Evolutionary conservation across 208 protist genomes (phyloP).

Genomic region (Histomonas meleagridis): DNA sequence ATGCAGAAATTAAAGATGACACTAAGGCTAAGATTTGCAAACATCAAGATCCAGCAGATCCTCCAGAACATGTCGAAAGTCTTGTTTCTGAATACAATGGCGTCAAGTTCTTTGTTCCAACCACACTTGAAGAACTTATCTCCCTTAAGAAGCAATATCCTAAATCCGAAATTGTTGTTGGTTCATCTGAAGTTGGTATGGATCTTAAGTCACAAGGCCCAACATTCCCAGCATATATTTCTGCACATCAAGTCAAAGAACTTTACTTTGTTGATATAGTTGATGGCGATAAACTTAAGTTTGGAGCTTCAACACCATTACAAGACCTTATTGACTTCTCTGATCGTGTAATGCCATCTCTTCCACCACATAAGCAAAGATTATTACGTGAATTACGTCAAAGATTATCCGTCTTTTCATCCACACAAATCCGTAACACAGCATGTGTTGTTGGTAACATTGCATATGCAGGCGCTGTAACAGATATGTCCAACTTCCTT

Average conservation of each 20-base stretch:
- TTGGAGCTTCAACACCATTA: neutral
- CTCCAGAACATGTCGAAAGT: neutral
- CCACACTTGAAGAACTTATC: neutral
- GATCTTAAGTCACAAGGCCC: neutral
- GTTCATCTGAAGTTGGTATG: neutral
- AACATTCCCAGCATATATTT: neutral
- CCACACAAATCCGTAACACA: constrained; percentile 61
- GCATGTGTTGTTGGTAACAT: constrained; percentile 66
- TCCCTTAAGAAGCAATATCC: neutral
- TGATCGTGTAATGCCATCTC: neutral
- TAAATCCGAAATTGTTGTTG: neutral
- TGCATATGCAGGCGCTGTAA: constrained; percentile 45
- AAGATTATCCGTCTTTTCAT: neutral
- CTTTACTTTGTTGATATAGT: neutral
- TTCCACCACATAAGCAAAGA: neutral
- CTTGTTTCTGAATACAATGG: neutral
- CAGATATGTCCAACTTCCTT: constrained; percentile 6
- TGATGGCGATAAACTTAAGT: neutral
- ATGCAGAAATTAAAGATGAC: neutral
- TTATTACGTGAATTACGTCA: constrained; percentile 47
- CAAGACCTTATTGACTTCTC: neutral
- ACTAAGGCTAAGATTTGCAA: neutral
- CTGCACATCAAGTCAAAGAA: neutral
- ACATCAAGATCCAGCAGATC: neutral
- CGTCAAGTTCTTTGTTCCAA: neutral